A percentile compares a stretch with the other conserved stretches of the same genome.
Evolutionary conservation across 2,329 filamentous ascomycete genomes (phyloP).

Genomic region (Clonostachys byssicola): DNA sequence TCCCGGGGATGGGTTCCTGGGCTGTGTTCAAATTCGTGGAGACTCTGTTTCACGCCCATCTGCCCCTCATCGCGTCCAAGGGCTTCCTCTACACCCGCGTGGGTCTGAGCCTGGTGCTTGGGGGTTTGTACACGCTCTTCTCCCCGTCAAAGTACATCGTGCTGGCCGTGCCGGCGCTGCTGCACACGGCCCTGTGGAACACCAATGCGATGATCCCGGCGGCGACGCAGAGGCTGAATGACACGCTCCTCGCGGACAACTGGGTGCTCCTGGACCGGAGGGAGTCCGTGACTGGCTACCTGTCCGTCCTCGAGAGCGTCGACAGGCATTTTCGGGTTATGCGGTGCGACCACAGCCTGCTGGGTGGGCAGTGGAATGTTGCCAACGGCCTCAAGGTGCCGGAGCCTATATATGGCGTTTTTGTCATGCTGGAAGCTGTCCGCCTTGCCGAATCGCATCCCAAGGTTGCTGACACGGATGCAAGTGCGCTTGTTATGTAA

Average conservation of each 20-base stretch:
- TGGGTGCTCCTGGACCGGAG: constrained; percentile 76
- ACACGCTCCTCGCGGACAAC: constrained; percentile 57
- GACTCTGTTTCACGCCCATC: constrained; percentile 26
- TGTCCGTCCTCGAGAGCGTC: constrained; percentile 80
- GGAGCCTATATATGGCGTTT: constrained; percentile 94
- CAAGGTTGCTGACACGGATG: constrained; percentile 57
- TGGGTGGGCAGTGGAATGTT: constrained; percentile 85
- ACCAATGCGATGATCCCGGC: constrained; percentile 63
- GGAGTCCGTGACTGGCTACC: constrained; percentile 87
- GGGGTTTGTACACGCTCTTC: constrained; percentile 58
- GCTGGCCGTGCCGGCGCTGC: constrained; percentile 65
- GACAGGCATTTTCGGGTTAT: constrained; percentile 72
- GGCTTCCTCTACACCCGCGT: constrained; percentile 65
- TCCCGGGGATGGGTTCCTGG: constrained; percentile 64
- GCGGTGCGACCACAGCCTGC: constrained; percentile 88
- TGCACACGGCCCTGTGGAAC: constrained; percentile 70
- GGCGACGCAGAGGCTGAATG: constrained; percentile 61
- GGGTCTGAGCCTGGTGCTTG: constrained; percentile 66
- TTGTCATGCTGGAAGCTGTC: constrained; percentile 90
- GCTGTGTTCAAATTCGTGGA: constrained; percentile 55
- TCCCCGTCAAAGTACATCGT: constrained; percentile 66
- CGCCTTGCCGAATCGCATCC: constrained; percentile 61
- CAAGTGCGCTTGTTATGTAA: constrained; percentile 82
- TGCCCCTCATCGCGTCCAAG: constrained; percentile 52
- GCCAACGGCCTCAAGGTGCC: constrained; percentile 50